Evolutionary conservation across 2,329 filamentous ascomycete genomes (phyloP).

Genomic region (Periglandula ipomoeae): DNA sequence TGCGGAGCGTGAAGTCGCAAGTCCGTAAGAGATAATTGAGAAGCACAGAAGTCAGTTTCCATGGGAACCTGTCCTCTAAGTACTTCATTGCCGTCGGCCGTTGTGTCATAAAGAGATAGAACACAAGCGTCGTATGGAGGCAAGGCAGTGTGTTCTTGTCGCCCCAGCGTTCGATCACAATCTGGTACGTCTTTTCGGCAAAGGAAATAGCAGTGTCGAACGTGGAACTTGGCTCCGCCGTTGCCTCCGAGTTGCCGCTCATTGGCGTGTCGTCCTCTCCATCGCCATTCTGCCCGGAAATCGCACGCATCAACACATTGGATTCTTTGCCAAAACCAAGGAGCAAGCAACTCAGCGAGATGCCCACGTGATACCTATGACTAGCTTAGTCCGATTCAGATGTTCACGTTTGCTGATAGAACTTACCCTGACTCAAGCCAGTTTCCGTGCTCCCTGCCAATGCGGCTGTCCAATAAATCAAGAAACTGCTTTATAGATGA

Average conservation of each 20-base stretch:
- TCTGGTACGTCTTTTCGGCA: conserved; percentile 31
- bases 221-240: conserved; percentile 13
- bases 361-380: conserved; percentile 24
- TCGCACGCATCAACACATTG: conserved; percentile 36
- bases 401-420: not conserved
- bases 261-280: conserved; percentile 18
- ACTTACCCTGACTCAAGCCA: conserved; percentile 41
- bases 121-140: conserved; percentile 53
- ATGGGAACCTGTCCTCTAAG: conserved; percentile 35
- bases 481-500: conserved; percentile 40
- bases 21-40: conserved; percentile 27
- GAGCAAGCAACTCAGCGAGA: conserved; percentile 22
- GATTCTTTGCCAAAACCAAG: conserved; percentile 28
- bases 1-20: conserved; percentile 20
- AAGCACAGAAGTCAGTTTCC: conserved; percentile 33
- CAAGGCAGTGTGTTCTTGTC: conserved; percentile 54
- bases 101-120: conserved; percentile 38
- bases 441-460: conserved; percentile 36
- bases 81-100: conserved; percentile 4
- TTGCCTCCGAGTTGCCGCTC: conserved; percentile 15
- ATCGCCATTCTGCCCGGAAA: conserved; percentile 19
- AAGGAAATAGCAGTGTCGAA: conserved; percentile 31
- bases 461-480: conserved; percentile 44
- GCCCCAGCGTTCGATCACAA: conserved; percentile 41
- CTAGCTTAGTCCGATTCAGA: not conserved